Evolutionary conservation across 805 yeast species (phyloP), one percentile per base, ranked within the genome.

Genomic region (Starmerella geochares): DNA sequence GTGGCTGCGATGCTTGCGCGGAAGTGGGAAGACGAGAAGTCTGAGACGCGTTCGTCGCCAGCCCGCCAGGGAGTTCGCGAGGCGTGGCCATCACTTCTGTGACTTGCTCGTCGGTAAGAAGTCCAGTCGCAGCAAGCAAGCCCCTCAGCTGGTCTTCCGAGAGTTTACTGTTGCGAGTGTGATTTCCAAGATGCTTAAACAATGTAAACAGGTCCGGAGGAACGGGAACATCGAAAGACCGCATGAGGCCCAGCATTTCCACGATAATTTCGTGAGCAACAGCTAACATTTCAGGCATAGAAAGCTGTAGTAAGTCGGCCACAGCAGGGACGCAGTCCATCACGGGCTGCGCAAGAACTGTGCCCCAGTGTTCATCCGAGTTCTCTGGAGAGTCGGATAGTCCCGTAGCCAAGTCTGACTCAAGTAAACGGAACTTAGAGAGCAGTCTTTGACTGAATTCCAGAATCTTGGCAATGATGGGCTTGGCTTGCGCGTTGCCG

Each of bases 401-500:
- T 10, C 46, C 45, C 7, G 50, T 21, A 3, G 56, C 45, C 29
- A 63, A 17, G 36, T 61, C 64, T 2, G 65, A 64, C 17, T 62
- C 66, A 36, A 79, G 62, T n/a, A 74, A 69, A 51, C 80, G 70
- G 59, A 76, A 83, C 2, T 88, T 77, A 49, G 75, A 79, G n/a
- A 88, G 62, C 29, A 88, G 67, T 1, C 72, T 64, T 53, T 81
- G 80, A 51, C 94, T 81, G 28, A 85, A 70, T 57, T 88, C 96
- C 46, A 90, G 71, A 0, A 86, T 80, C 61, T 86, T 95, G 62
- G 94, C 76, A 2, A 96, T 84, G 58, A 86, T 88, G 50, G 87
- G 94, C 38, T 81, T 75, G 58, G 86, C 69, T 45, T 74, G 75
- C 0, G 72, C 69, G 19, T 75, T 69, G 25, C 76, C 75, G 58